A percentile compares a stretch with the other conserved stretches of the same genome.
phyloP scores from a whole-genome alignment of 2,329 filamentous ascomycete genomes.

The Cladosporium sp. region DNA sequence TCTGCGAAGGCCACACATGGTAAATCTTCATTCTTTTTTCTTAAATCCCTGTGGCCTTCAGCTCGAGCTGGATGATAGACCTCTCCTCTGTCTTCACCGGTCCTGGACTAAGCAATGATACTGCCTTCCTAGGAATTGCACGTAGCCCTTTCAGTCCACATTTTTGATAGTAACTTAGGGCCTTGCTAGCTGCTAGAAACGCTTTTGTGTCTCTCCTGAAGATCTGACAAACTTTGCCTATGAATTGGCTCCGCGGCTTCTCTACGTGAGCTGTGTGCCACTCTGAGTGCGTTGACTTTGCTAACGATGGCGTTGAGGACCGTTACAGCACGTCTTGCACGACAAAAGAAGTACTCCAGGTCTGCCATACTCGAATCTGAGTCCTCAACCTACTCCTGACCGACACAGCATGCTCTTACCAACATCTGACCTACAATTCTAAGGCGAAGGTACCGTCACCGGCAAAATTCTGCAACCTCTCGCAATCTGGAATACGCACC shows the following conservation, averaged over 20 bases:
- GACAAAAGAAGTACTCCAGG: background rate
- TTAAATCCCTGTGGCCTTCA: background rate
- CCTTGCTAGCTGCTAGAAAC: background rate
- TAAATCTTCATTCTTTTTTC: background rate
- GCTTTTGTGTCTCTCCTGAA: background rate
- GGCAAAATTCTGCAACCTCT: background rate
- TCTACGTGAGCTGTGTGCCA: background rate
- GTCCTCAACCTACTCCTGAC: background rate
- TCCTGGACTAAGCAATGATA: background rate
- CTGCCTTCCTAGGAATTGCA: background rate
- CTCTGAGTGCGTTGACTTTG: background rate
- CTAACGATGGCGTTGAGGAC: background rate
- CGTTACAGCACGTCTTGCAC: background rate
- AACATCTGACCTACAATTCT: conserved; percentile 5
- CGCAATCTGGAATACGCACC: background rate
- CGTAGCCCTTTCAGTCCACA: background rate
- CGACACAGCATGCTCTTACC: background rate
- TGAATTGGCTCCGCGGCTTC: background rate
- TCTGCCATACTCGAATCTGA: background rate
- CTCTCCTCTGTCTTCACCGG: background rate
- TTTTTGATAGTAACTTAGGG: background rate
- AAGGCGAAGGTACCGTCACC: background rate
- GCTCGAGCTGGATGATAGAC: background rate
- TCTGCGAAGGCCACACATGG: background rate
- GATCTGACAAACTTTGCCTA: background rate